phyloP scores from a whole-genome alignment of 2,329 filamentous ascomycete species.

The Rhytidhysteron rufulum region DNA sequence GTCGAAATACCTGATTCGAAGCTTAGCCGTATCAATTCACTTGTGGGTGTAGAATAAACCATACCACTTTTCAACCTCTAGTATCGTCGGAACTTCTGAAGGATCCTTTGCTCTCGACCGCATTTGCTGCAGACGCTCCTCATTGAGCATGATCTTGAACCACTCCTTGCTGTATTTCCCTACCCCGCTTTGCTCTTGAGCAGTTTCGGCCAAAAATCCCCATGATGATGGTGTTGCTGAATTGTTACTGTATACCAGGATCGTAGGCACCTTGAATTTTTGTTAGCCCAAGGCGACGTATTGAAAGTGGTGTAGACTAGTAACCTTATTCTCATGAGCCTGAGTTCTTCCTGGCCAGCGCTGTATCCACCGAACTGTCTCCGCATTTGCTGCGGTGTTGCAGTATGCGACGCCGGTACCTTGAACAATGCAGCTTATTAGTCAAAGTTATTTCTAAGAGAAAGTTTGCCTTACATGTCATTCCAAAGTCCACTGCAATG shows the following conservation, averaged over 20 bases:
- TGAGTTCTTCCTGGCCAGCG: constrained; percentile 54
- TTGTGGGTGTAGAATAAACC: no score
- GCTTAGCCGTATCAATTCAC: no score
- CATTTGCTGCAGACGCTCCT: constrained; percentile 43
- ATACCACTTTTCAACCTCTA: constrained; percentile 46
- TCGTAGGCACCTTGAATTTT: constrained; percentile 54
- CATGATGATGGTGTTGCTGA: constrained; percentile 44
- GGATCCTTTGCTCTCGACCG: constrained; percentile 43
- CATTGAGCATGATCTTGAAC: constrained; percentile 58
- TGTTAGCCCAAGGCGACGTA: no score
- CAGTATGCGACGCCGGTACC: constrained; percentile 36
- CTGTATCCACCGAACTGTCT: constrained; percentile 33
- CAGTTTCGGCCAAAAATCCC: constrained; percentile 50
- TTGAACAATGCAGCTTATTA: no score
- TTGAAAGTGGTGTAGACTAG: no score
- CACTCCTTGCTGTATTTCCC: constrained; percentile 46
- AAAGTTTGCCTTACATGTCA: constrained; percentile 39
- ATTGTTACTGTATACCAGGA: constrained; percentile 46
- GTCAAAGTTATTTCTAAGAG: no score
- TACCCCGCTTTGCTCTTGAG: constrained; percentile 35
- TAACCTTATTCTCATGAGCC: constrained; percentile 52
- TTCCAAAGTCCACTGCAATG: constrained; percentile 32
- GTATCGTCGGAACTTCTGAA: constrained; percentile 38
- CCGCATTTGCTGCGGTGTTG: constrained; percentile 30
- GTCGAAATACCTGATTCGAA: no score